A percentile compares a stretch with the other conserved stretches of the same genome.
phyloP scores from a whole-genome alignment of 2,329 filamentous ascomycete species.

The Fusarium armeniacum region DNA sequence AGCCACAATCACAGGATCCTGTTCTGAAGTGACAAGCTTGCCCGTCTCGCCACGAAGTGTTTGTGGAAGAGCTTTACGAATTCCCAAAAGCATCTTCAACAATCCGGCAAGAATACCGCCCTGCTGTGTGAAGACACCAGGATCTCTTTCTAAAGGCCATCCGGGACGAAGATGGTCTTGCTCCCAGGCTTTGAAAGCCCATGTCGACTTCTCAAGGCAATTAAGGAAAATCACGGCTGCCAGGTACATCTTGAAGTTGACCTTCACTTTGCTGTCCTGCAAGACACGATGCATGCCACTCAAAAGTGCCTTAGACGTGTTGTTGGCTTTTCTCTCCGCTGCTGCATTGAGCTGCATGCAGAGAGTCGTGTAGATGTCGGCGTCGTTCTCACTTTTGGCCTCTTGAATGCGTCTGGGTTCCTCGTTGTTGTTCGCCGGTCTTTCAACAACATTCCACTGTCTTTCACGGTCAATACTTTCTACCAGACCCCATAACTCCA shows the following conservation, averaged over 20 bases:
- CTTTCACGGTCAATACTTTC: conserved; percentile 75
- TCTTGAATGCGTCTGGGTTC: conserved; percentile 65
- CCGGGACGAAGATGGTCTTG: conserved; percentile 70
- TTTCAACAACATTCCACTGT: conserved; percentile 70
- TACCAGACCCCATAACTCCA: conserved; percentile 75
- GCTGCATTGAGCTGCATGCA: conserved; percentile 75
- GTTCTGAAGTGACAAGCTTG: conserved; percentile 63
- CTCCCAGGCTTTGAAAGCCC: conserved; percentile 78
- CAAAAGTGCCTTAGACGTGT: conserved; percentile 70
- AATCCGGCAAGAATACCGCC: conserved; percentile 71
- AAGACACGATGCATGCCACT: conserved; percentile 72
- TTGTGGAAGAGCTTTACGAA: conserved; percentile 70
- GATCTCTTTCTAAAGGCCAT: conserved; percentile 73
- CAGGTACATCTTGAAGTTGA: conserved; percentile 73
- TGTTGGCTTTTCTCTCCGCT: conserved; percentile 73
- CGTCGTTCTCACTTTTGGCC: conserved; percentile 62
- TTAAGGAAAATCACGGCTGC: conserved; percentile 74
- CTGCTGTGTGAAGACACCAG: conserved; percentile 69
- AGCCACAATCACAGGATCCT: conserved; percentile 60
- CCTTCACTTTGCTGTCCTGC: conserved; percentile 71
- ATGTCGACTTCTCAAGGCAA: conserved; percentile 76
- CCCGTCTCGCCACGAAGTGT: conserved; percentile 63
- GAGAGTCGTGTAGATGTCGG: conserved; percentile 72
- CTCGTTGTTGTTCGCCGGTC: conserved; percentile 58
- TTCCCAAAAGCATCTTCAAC: conserved; percentile 72